A percentile compares a stretch with the other conserved stretches of the same genome.
These are phyloP conservation scores for Stevia rebaudiana DNA, from an alignment of 140 eudicot species.

Conservation along the genomic window DNA sequence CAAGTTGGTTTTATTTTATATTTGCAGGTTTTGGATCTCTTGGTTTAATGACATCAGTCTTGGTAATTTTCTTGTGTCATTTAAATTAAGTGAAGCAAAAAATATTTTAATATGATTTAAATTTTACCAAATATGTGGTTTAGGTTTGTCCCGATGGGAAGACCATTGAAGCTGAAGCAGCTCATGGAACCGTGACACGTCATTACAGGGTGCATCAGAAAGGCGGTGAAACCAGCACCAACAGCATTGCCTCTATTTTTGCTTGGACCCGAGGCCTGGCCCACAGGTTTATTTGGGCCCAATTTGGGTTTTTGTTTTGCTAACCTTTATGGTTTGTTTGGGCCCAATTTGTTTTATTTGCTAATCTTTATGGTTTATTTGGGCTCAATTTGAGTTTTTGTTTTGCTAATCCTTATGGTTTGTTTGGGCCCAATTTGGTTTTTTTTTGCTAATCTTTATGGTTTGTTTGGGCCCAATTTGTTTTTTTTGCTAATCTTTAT, in stretches of 20 bases:
- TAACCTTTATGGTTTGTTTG: background rate
- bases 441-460: background rate
- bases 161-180: constrained; percentile 78
- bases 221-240: constrained; percentile 77
- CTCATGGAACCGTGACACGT: constrained; percentile 80
- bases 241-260: constrained; percentile 68
- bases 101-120: background rate
- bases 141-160: constrained; percentile 79
- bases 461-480: background rate
- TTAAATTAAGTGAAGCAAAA: background rate
- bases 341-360: no score
- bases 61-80: constrained; percentile 40
- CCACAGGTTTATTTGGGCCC: constrained; percentile 35
- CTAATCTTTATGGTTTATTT: background rate
- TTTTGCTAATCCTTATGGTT: background rate
- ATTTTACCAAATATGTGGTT: constrained; percentile 5
- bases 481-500: background rate
- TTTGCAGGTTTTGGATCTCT: constrained; percentile 93
- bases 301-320: background rate
- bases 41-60: constrained; percentile 95
- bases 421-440: background rate
- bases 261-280: constrained; percentile 82
- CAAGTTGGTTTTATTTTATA: constrained; percentile 3
- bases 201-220: constrained; percentile 72
- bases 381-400: background rate